Evolutionary conservation across 768 basidiomycete genomes (phyloP).

Genomic region (Epithele typhae): DNA sequence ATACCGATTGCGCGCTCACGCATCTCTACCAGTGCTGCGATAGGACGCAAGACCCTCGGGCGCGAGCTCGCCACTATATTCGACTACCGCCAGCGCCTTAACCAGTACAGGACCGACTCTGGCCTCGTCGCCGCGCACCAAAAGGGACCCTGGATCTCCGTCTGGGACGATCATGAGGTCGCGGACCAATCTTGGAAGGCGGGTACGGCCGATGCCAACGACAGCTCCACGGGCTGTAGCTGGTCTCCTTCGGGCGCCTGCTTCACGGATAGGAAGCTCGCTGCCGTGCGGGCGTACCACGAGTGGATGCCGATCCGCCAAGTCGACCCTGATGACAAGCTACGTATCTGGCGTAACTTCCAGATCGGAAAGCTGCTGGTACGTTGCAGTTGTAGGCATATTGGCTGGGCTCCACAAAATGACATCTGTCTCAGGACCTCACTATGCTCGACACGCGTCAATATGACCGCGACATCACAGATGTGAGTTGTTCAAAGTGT

Average conservation of each 20-base stretch:
- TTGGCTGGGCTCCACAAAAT: no score
- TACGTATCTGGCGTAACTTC: conserved; percentile 61
- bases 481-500: conserved; percentile 30
- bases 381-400: not conserved
- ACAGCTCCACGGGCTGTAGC: conserved; percentile 43
- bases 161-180: conserved; percentile 58
- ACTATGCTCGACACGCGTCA: conserved; percentile 64
- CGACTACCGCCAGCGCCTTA: conserved; percentile 49
- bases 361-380: conserved; percentile 56
- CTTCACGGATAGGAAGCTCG: conserved; percentile 56
- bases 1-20: not conserved
- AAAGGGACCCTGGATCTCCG: conserved; percentile 50
- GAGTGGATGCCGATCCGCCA: conserved; percentile 64
- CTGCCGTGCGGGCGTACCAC: conserved; percentile 55
- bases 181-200: conserved; percentile 57
- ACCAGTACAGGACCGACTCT: conserved; percentile 49
- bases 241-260: conserved; percentile 52
- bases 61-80: conserved; percentile 52
- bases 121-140: conserved; percentile 46
- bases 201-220: conserved; percentile 51
- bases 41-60: conserved; percentile 47
- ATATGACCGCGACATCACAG: conserved; percentile 56
- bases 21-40: conserved; percentile 32
- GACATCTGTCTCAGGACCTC: conserved; percentile 33
- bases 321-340: conserved; percentile 48